phyloP scores from a whole-genome alignment of 768 basidiomycete genomes.

The Rhodotorula graminis region DNA sequence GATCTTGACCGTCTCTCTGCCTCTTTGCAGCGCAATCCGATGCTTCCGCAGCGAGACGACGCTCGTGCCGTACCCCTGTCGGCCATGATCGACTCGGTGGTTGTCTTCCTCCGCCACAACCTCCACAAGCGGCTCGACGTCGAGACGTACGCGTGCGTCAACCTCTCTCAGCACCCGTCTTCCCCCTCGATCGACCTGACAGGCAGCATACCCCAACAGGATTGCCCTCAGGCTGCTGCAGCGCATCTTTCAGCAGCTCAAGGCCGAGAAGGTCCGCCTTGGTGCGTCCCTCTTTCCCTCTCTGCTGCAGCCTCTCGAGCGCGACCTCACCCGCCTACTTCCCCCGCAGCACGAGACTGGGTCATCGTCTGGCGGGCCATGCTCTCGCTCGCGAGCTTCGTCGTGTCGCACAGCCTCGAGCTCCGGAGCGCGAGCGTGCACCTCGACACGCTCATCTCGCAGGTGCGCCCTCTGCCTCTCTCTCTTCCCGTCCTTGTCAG shows the following conservation, averaged over 20 bases:
- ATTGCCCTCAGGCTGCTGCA: slow-evolving; percentile 24
- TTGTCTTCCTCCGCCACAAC: slow-evolving; percentile 33
- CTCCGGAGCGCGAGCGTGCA: background rate
- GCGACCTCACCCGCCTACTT: no score
- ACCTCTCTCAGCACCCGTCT: no score
- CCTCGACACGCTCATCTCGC: slow-evolving; percentile 29
- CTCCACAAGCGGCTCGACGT: slow-evolving; percentile 29
- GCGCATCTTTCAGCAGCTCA: slow-evolving; percentile 34
- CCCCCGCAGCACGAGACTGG: slow-evolving; percentile 27
- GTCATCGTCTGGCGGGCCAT: slow-evolving; percentile 31
- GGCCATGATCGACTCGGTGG: slow-evolving; percentile 31
- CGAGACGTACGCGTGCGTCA: slow-evolving; percentile 30
- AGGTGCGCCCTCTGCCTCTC: background rate
- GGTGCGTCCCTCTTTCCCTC: background rate
- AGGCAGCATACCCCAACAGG: background rate
- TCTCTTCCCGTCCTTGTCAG: no score
- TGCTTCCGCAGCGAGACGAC: background rate
- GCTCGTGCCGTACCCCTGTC: background rate
- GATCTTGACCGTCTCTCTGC: no score
- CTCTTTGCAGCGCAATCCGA: slow-evolving; percentile 15
- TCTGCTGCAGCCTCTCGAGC: background rate
- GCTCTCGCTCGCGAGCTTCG: slow-evolving; percentile 26
- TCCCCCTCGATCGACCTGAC: background rate
- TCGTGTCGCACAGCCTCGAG: slow-evolving; percentile 15
- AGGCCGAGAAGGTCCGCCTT: slow-evolving; percentile 21